These are phyloP conservation scores for Penicillium fuscoglaucum DNA, from an alignment of 2,329 filamentous ascomycete species.

Conservation along the genomic window DNA sequence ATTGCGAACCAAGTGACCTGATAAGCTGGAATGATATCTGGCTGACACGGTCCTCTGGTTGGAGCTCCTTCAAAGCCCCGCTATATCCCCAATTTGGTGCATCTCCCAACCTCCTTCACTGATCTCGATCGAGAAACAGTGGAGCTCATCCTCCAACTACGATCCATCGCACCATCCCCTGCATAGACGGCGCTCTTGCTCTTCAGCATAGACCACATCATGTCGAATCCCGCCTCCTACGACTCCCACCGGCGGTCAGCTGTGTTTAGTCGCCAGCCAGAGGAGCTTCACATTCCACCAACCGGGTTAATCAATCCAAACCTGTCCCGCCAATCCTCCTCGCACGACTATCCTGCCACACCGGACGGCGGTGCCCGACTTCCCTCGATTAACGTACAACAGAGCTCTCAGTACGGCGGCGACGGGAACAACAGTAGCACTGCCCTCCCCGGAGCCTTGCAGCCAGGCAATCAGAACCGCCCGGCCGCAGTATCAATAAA, in stretches of 20 bases:
- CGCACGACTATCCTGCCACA: conserved; percentile 52
- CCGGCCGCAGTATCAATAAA: conserved; percentile 56
- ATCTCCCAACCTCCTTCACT: conserved; percentile 4
- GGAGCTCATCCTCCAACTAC: conserved; percentile 19
- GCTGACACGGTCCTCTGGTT: conserved; percentile 39
- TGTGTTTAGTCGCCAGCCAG: conserved; percentile 51
- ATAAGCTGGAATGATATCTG: conserved; percentile 23
- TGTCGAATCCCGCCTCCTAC: conserved; percentile 51
- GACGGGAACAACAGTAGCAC: conserved; percentile 40
- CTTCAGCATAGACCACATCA: conserved; percentile 25
- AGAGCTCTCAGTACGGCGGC: conserved; percentile 53
- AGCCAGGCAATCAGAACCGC: conserved; percentile 55
- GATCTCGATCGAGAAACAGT: conserved; percentile 11
- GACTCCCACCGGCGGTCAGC: conserved; percentile 53
- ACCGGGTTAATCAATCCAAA: conserved; percentile 42
- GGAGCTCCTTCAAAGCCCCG: conserved; percentile 46
- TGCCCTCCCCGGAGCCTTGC: conserved; percentile 61
- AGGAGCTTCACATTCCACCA: conserved; percentile 58
- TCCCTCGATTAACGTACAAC: conserved; percentile 61
- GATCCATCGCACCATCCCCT: conserved; percentile 17
- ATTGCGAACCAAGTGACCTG: conserved; percentile 40
- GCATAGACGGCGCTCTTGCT: conserved; percentile 13
- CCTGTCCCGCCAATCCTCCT: conserved; percentile 42
- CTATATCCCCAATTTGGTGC: conserved; percentile 26
- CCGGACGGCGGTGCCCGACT: conserved; percentile 49